Evolutionary conservation across 352 stramenopile genomes (phyloP).

Genomic region (Phytophthora lateralis): DNA sequence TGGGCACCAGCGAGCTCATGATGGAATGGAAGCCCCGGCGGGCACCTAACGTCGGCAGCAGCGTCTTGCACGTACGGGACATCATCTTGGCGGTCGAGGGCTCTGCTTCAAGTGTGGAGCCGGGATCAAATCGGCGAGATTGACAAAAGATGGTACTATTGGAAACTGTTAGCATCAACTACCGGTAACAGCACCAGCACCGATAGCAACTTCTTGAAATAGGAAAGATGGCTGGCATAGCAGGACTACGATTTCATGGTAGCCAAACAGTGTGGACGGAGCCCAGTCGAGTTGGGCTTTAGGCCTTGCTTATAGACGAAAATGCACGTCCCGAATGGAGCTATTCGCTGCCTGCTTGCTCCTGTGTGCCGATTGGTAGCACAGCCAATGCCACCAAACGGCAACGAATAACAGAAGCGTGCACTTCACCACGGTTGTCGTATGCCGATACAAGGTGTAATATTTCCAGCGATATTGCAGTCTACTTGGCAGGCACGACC

Average conservation of each 20-base stretch:
- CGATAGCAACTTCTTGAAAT: too few species aligned
- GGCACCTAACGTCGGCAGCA: slow-evolving; percentile 15
- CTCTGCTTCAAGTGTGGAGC: slow-evolving; percentile 36
- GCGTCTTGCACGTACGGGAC: slow-evolving; percentile 13
- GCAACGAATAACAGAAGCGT: too few species aligned
- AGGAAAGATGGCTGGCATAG: too few species aligned
- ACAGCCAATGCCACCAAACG: background rate
- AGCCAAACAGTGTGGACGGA: too few species aligned
- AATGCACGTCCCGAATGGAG: background rate
- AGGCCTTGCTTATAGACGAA: too few species aligned
- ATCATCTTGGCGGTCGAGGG: slow-evolving; percentile 19
- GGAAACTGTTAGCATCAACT: background rate
- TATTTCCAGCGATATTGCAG: background rate
- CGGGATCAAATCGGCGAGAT: slow-evolving; percentile 16
- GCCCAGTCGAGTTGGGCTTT: too few species aligned
- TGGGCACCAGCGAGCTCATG: slow-evolving; percentile 86
- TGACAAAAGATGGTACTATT: slow-evolving; percentile 4
- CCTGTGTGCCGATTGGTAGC: background rate
- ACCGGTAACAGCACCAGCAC: too few species aligned
- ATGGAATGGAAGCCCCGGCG: slow-evolving; percentile 61
- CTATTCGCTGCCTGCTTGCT: background rate
- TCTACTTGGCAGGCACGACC: slow-evolving; percentile 41
- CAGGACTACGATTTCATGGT: too few species aligned
- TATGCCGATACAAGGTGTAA: background rate
- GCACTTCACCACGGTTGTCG: too few species aligned